Evolutionary conservation across 2,329 filamentous ascomycete species (phyloP), one percentile per base, ranked within the genome.

Genomic region (Bipolaris bicolor): DNA sequence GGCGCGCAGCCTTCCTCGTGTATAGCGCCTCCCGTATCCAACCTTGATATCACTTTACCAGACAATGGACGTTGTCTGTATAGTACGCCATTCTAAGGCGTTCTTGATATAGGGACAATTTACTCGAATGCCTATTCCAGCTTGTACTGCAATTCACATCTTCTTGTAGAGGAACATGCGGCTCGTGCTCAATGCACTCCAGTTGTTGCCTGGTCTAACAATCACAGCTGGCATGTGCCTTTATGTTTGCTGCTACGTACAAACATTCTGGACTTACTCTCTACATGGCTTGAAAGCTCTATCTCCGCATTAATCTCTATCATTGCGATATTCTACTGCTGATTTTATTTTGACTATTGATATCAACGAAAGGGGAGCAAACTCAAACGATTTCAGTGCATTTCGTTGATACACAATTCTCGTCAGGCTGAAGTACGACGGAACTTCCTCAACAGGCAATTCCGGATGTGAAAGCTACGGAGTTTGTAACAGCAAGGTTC

Each of bases 251-350:
- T 36, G 39, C 39, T 4, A 44, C 44, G 7, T 83, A 79, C 71
- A 82, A 80, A 47, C 81, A 80, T 58, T 65, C 81, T 7, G 81
- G 81, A 1, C 62, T 83, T 15, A 80, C 80, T n/a, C 73, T 81
- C 20, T 71, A 79, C 44, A 81, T 82, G 77, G 80, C 81, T 1
- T 79, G 82, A 72, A 80, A 80, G 34, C 66, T 83, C 13, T 80
- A 80, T 1, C 70, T 83, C n/a, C 81, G 83, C 58, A 81, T 81
- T 57, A 80, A 82, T 57, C 81, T 83, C 54, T 77, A 75, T 15
- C 75, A 77, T 9, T 81, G 79, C 78, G 75, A 80, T 34, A 80
- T 80, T 40, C 76, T 76, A 39, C 75, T 80, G 57, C 61, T 16
- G 58, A 58, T 6, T 55, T 61, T 9, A 52, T 61, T 41, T 49